Conservation (phyloP, 1,284 basidiomycete genomes). For the Takashimella koratensis region DNA sequence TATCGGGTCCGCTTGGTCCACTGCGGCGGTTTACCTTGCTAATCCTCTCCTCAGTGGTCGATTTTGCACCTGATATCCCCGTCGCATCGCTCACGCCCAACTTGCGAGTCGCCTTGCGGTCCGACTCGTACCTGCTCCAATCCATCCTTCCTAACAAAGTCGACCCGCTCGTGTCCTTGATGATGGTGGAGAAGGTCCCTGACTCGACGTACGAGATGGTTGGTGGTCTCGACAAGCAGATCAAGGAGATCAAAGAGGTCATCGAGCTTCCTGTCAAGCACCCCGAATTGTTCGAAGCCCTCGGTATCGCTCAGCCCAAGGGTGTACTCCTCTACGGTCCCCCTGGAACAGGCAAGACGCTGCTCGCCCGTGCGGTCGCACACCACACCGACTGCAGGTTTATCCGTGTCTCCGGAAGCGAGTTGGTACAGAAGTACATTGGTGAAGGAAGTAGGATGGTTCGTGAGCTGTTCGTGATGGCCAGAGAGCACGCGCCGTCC, state of each 20-base stretch:
- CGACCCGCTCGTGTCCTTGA: constrained; percentile 88
- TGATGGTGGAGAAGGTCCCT: constrained; percentile 99
- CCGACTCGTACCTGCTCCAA: constrained; percentile 92
- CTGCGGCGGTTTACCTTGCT: too few relatives aligned
- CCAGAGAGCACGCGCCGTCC: constrained; percentile 94
- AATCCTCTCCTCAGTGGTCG: constrained; percentile 69
- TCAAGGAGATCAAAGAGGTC: constrained; percentile 99
- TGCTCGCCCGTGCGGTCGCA: constrained; percentile 88
- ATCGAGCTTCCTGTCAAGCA: constrained; percentile 98
- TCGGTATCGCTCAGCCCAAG: constrained; percentile 97
- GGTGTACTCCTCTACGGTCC: constrained; percentile 95
- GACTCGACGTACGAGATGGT: constrained; percentile 99
- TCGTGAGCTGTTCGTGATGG: constrained; percentile 97
- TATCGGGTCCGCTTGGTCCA: too few relatives aligned
- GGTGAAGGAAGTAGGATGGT: constrained; percentile 97
- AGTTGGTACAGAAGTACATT: constrained; percentile 98
- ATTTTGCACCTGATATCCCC: constrained; percentile 86
- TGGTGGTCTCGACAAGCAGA: constrained; percentile 94
- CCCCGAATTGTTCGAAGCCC: constrained; percentile 91
- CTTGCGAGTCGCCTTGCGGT: constrained; percentile 89
- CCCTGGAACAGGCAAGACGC: constrained; percentile 94
- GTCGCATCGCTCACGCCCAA: constrained; percentile 75
- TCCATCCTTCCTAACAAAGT: constrained; percentile 93
- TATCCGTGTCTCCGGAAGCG: constrained; percentile 91
- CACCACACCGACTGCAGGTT: constrained; percentile 99